Percentiles rank a stretch among this genome's conserved stretches.
phyloP scores from a whole-genome alignment of 306 rosid species.

The Acacia confusa region DNA sequence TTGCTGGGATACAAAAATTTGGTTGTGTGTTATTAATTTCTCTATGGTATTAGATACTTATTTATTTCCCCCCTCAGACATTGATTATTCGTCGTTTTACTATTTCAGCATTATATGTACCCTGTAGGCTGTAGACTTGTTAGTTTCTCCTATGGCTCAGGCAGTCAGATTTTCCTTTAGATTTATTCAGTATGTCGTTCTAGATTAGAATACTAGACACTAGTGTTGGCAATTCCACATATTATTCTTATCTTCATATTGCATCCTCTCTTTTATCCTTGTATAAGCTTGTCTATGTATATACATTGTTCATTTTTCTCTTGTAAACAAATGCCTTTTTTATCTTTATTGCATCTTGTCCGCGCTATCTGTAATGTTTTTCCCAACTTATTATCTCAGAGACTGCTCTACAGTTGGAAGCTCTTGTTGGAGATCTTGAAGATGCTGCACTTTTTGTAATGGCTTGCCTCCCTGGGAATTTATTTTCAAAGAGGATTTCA shows the following conservation, averaged over 20 bases:
- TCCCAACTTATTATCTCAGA: slow-evolving; percentile 57
- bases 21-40: not conserved
- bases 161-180: not conserved
- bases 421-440: slow-evolving; percentile 83
- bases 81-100: not conserved
- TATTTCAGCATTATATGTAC: not conserved
- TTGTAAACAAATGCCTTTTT: slow-evolving; percentile 5
- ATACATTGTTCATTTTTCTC: not conserved
- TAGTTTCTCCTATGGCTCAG: not conserved
- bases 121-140: not conserved
- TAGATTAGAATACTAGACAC: not conserved
- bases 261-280: slow-evolving; percentile 3
- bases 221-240: not conserved
- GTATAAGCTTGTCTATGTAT: not conserved
- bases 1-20: not conserved
- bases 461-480: slow-evolving; percentile 50
- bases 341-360: not conserved
- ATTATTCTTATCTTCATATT: not conserved
- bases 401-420: slow-evolving; percentile 74
- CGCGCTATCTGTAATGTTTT: slow-evolving; percentile 37
- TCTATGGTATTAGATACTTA: not conserved
- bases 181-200: not conserved
- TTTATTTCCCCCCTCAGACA: slow-evolving; percentile 6
- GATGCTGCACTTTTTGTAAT: slow-evolving; percentile 65
- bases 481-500: slow-evolving; percentile 49